These are phyloP conservation scores for Hypoxylon sp. DNA, from an alignment of 2,329 filamentous ascomycete genomes.

Conservation along the genomic window DNA sequence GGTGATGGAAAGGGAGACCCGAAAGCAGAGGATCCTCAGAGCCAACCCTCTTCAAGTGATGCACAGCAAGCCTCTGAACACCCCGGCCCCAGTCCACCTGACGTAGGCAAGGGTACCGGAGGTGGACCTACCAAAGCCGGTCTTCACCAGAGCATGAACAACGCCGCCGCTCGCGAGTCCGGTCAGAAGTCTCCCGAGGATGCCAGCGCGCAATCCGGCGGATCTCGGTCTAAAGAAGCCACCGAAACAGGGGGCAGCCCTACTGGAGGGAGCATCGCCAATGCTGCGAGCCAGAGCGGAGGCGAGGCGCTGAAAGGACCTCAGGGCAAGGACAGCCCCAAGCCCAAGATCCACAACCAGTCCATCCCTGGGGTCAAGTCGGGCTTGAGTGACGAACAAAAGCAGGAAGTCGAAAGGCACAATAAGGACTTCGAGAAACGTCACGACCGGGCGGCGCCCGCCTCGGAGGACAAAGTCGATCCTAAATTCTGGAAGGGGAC, in stretches of 20 bases:
- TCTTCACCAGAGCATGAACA: conserved; percentile 45
- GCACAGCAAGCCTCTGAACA: conserved; percentile 57
- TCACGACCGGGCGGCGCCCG: conserved; percentile 61
- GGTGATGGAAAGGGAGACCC: conserved; percentile 58
- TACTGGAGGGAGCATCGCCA: conserved; percentile 49
- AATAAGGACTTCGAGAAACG: conserved; percentile 69
- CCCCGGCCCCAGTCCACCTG: conserved; percentile 58
- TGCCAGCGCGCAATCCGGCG: conserved; percentile 56
- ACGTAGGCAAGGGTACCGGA: conserved; percentile 57
- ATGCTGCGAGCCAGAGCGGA: conserved; percentile 48
- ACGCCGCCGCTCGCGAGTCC: conserved; percentile 37
- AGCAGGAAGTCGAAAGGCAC: conserved; percentile 69
- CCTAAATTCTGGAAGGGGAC: conserved; percentile 66
- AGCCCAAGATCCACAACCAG: conserved; percentile 67
- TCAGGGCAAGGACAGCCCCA: conserved; percentile 52
- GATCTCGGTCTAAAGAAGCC: conserved; percentile 57
- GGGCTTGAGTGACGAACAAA: conserved; percentile 63
- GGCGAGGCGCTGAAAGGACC: conserved; percentile 53
- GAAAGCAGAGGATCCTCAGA: conserved; percentile 53
- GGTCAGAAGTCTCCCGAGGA: conserved; percentile 49
- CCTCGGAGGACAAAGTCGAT: conserved; percentile 65
- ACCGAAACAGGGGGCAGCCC: conserved; percentile 54
- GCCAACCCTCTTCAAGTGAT: conserved; percentile 52
- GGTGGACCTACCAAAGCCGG: conserved; percentile 54
- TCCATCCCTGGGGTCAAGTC: conserved; percentile 56